These are phyloP conservation scores for Chytriomyces hyalinus DNA, from an alignment of 192 early-diverging fungal genomes.

Conservation along the genomic window DNA sequence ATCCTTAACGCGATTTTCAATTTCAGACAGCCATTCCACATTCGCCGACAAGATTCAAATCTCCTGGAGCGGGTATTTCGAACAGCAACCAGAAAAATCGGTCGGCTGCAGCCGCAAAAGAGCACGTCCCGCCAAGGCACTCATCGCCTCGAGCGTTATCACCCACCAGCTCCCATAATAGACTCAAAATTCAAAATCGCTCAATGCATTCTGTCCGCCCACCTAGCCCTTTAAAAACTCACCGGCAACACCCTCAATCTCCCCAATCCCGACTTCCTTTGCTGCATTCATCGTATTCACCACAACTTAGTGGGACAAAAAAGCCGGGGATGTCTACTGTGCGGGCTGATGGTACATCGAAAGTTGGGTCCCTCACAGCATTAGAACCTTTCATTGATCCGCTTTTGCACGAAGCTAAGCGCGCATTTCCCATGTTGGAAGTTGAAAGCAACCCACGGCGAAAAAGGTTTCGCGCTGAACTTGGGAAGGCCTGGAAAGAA, in stretches of 20 bases:
- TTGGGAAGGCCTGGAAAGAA: not conserved
- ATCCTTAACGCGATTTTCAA: not conserved
- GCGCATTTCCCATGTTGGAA: not conserved
- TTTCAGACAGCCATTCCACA: constrained; percentile 1
- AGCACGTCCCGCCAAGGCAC: not conserved
- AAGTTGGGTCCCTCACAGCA: not conserved
- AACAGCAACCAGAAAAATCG: not conserved
- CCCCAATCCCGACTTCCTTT: not conserved
- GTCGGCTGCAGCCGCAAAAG: too few species aligned
- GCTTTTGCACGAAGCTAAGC: not conserved
- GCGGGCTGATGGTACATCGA: not conserved
- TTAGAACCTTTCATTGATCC: not conserved
- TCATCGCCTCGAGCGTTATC: not conserved
- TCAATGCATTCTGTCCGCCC: too few species aligned
- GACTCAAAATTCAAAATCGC: not conserved
- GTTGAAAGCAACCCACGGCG: not conserved
- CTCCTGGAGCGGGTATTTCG: not conserved
- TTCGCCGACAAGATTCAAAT: not conserved
- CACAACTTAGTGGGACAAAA: not conserved
- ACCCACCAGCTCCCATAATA: not conserved
- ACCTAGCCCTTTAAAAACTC: too few species aligned
- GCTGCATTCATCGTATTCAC: not conserved
- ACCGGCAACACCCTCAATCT: not conserved
- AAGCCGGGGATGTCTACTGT: not conserved
- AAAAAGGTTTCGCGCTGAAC: not conserved